These are phyloP conservation scores for Xerocomellus chrysenteron DNA, from an alignment of 768 basidiomycete genomes.

Conservation along the genomic window DNA sequence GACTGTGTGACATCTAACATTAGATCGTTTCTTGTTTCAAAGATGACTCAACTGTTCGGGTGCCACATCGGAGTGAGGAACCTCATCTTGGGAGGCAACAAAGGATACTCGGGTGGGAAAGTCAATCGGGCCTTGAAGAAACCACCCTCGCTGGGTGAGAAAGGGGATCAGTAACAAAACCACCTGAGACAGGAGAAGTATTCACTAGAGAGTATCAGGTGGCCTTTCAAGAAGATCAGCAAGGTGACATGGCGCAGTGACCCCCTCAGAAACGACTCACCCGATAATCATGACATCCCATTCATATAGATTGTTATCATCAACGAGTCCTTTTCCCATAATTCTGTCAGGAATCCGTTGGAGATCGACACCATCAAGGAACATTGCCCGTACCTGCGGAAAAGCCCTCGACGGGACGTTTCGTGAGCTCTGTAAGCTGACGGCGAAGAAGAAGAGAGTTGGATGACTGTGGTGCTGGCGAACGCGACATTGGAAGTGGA, in stretches of 20 bases:
- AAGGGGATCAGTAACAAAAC: conserved; percentile 1
- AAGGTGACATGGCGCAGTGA: conserved; percentile 10
- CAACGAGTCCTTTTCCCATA: conserved; percentile 71
- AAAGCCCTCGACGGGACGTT: conserved; percentile 94
- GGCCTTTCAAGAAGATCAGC: conserved; percentile 53
- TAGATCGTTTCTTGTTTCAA: not conserved
- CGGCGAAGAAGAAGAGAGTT: conserved; percentile 66
- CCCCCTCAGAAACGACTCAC: conserved; percentile 42
- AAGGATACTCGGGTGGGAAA: conserved; percentile 89
- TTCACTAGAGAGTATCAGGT: conserved; percentile 89
- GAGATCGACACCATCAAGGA: conserved; percentile 29
- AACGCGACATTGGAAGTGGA: conserved; percentile 19
- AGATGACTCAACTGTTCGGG: conserved; percentile 77
- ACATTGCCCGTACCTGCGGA: conserved; percentile 68
- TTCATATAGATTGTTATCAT: conserved; percentile 92
- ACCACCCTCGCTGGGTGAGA: conserved; percentile 78
- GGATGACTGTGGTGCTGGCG: conserved; percentile 32
- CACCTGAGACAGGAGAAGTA: not conserved
- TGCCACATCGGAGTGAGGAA: conserved; percentile 97
- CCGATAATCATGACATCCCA: conserved; percentile 97
- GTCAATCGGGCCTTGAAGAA: conserved; percentile 89
- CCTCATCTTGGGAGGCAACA: conserved; percentile 92
- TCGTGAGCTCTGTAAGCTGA: conserved; percentile 83
- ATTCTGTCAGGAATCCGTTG: conserved; percentile 35
- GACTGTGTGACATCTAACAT: conserved; percentile 47